Conservation (phyloP, 1,284 basidiomycete species). For the Ustanciosporium gigantosporum region DNA sequence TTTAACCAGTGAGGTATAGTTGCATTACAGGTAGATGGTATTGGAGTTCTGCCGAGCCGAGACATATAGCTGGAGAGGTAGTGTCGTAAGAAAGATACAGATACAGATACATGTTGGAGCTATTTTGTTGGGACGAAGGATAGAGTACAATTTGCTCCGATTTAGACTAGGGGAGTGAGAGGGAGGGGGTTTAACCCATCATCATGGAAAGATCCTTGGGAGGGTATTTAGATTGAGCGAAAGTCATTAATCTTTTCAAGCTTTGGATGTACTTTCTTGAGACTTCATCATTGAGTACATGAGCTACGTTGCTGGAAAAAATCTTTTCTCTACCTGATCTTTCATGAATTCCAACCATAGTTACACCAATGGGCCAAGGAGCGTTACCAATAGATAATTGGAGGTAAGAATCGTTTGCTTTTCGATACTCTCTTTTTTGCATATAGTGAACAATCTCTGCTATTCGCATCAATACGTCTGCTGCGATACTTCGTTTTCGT, state of each 20-base stretch:
- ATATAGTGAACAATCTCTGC: conserved; percentile 95
- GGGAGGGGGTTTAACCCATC: conserved; percentile 32
- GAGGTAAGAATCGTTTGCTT: conserved; percentile 94
- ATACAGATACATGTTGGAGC: too few species aligned
- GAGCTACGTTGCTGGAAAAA: conserved; percentile 91
- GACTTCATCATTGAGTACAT: conserved; percentile 98
- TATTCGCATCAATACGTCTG: conserved; percentile 83
- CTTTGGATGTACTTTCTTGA: conserved; percentile 98
- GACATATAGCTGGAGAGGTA: too few species aligned
- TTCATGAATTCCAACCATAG: conserved; percentile 99
- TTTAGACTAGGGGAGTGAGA: too few species aligned
- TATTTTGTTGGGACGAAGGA: too few species aligned
- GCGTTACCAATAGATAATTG: conserved; percentile 96
- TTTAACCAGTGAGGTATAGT: too few species aligned
- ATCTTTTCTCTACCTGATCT: conserved; percentile 96
- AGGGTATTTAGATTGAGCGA: conserved; percentile 51
- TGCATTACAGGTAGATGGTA: too few species aligned
- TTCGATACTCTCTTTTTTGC: conserved; percentile 91
- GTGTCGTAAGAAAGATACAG: too few species aligned
- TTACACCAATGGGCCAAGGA: conserved; percentile 99
- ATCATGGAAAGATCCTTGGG: conserved; percentile 46
- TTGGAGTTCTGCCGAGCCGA: too few species aligned
- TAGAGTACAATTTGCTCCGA: too few species aligned
- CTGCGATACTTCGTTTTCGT: conserved; percentile 78
- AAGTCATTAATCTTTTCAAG: conserved; percentile 73